Percentiles rank a stretch among this genome's conserved stretches.
Conservation (phyloP, 192 early-diverging fungal species). For the Podila horticola region DNA sequence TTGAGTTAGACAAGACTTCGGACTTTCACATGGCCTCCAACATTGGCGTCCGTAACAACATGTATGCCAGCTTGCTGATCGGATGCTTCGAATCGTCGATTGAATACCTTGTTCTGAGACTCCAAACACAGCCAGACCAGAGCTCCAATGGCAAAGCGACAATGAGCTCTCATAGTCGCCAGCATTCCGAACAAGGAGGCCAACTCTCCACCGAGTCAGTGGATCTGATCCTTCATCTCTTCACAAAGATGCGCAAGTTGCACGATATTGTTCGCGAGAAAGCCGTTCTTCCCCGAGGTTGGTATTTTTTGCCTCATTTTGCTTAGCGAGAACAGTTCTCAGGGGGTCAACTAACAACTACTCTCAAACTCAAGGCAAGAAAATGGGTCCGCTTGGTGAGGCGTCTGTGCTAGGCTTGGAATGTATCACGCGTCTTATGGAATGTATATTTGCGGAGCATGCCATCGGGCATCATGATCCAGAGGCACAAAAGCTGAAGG, state of each 20-base stretch:
- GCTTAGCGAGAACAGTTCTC: not conserved
- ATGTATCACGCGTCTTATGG: slow-evolving; percentile 43
- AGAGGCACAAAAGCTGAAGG: slow-evolving; percentile 26
- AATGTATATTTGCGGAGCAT: slow-evolving; percentile 41
- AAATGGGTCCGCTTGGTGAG: slow-evolving; percentile 23
- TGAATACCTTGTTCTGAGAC: slow-evolving; percentile 43
- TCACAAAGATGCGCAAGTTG: slow-evolving; percentile 55
- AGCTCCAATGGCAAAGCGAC: slow-evolving; percentile 17
- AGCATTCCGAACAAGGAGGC: not conserved
- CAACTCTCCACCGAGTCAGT: slow-evolving; percentile 25
- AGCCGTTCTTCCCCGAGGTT: slow-evolving; percentile 54
- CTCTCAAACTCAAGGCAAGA: slow-evolving; percentile 13
- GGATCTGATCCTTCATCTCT: slow-evolving; percentile 55
- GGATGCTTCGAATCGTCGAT: slow-evolving; percentile 68
- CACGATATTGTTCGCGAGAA: slow-evolving; percentile 58
- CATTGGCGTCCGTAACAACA: slow-evolving; percentile 65
- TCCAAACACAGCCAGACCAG: not conserved
- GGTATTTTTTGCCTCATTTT: not conserved
- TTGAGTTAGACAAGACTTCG: slow-evolving; percentile 69
- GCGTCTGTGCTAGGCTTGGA: slow-evolving; percentile 47
- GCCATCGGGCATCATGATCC: slow-evolving; percentile 4
- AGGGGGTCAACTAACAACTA: not conserved
- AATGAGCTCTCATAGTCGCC: not conserved
- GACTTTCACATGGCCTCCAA: slow-evolving; percentile 65
- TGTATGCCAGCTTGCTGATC: slow-evolving; percentile 58